Base-by-base conservation (phyloP, 2,329 filamentous ascomycete genomes). In the Aspergillus ibericus region DNA sequence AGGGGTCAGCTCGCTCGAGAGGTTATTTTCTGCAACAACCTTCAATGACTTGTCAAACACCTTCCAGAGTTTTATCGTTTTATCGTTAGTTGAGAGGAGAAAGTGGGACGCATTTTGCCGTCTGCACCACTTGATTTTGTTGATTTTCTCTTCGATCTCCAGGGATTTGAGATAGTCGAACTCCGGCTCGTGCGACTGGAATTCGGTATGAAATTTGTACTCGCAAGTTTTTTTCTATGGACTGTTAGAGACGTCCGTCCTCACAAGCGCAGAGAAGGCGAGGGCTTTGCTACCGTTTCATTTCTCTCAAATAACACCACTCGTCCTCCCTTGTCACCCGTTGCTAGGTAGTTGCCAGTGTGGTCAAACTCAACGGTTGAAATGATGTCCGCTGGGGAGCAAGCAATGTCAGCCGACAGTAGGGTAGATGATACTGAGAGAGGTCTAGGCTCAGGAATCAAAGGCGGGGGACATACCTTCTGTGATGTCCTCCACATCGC, bases 141-240 rank as follows among this genome's bases (percentile, higher is more conserved):
- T 99, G 85, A 99, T 99, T 82, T 99, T 99, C 80, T 99, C 95
- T 84, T 99, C 95, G 73, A 99, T 99, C 80, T 99, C 95, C 69
- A 99, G 85, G 34, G 95, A 99, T 80, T 99, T 99, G 66, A 99
- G 86, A 77, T 99, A 99, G 78, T 99, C 95, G 78, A 99, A 99
- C 79, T 99, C 95, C 63, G 95, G 95, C 76, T 99, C 95, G 81
- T 99, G 95, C 70, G 95, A 99, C 82, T 99, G 95, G 72, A 99
- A 99, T 75, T 99, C 95, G 77, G 95, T 99, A 78, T 99, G 95
- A 78, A 99, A 99, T 78, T 98, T 99, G 85, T 99, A 99, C 79
- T 99, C 95, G 86, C 95, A 99, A 52, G 95, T 98, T 87, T 98
- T 99, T 88, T 99, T 98, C 93, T 97, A 46, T 47, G 32, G 34